Base-by-base conservation (phyloP, 768 basidiomycete species). In the Lactarius trivialis region DNA sequence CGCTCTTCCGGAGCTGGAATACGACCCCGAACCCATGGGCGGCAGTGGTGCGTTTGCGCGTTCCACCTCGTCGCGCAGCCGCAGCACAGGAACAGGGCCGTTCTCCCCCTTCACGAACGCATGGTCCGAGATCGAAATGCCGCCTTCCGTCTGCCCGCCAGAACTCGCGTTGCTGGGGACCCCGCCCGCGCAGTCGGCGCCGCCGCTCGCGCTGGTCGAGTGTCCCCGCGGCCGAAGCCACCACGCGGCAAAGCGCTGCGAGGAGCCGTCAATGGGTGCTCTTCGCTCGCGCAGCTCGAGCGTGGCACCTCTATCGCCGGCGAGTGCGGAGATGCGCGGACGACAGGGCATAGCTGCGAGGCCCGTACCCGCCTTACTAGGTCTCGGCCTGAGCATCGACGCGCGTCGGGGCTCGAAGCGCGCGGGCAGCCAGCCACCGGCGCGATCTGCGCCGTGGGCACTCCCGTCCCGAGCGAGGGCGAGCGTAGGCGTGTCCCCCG, bases 261-360 rank as follows among this genome's bases (percentile, higher is more conserved):
- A 48, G 59, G 43, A 33, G 69, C 71, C 28, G 70, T 67, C 45
- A 70, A 55, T 32, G 71, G 69, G 62, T 12, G 58, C 67, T 21
- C 80, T 79, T 9, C 77, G 80, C 21, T 82, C 81, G 6, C 73
- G 76, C 8, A 82, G 81, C 69, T 81, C 81, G 0, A 79, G 78
- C 61, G 70, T 78, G 9, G 73, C 75, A 1, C 81, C 80, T 0
- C 67, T 72, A 7, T 84, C 82, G 0, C 83, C 83, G 2, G 49
- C 65, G 4, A 72, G 71, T 19, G 58, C n/a, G 19, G 60, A 61
- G 34, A 54, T 30, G 39, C 64, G 64, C 24, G 66, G 60, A 34
- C 53, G 60, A 33, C 58, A 52, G 64, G 30, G 55, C 17, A 14
- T 9, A 21, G 50, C 21, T n/a, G 19, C 9, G 43, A 37, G n/a